Evolutionary conservation across 2,329 filamentous ascomycete species (phyloP).

Genomic region (Hypoxylon sp.): DNA sequence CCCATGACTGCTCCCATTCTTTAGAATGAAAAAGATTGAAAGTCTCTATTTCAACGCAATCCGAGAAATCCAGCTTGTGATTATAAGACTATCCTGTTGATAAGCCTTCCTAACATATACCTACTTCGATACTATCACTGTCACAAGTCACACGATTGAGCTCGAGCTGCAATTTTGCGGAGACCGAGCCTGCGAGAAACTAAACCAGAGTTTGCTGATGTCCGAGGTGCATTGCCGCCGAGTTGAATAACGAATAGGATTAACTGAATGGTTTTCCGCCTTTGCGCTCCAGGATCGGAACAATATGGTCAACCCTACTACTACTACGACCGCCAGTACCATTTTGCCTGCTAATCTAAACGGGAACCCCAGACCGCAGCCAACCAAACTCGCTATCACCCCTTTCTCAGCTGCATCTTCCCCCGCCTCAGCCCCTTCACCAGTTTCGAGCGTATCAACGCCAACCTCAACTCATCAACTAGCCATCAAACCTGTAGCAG

Average conservation of each 20-base stretch:
- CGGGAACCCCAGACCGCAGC: slow-evolving; percentile 38
- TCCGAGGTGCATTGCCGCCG: slow-evolving; percentile 41
- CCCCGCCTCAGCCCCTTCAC: slow-evolving; percentile 46
- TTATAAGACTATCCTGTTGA: slow-evolving; percentile 4
- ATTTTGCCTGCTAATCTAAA: slow-evolving; percentile 37
- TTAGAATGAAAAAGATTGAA: slow-evolving; percentile 3
- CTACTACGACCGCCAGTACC: slow-evolving; percentile 37
- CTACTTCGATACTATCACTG: slow-evolving; percentile 23
- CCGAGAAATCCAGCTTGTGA: background rate
- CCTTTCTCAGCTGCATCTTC: slow-evolving; percentile 47
- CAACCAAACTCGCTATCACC: slow-evolving; percentile 48
- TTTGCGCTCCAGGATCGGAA: slow-evolving; percentile 38
- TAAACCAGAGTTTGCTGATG: slow-evolving; percentile 30
- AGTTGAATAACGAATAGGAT: slow-evolving; percentile 38
- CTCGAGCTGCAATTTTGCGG: slow-evolving; percentile 28
- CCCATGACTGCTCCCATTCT: slow-evolving; percentile 1
- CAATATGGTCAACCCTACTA: slow-evolving; percentile 45
- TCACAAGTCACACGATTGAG: slow-evolving; percentile 27
- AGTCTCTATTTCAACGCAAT: background rate
- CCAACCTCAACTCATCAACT: slow-evolving; percentile 45
- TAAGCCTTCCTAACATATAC: slow-evolving; percentile 15
- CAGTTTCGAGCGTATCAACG: slow-evolving; percentile 46
- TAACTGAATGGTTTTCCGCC: slow-evolving; percentile 31
- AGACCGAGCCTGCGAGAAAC: slow-evolving; percentile 30
- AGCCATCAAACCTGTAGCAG: slow-evolving; percentile 46